A percentile compares a stretch with the other conserved stretches of the same genome.
Conservation (phyloP, 202 grass and related monocot species). For the Elaeis oleifera region DNA sequence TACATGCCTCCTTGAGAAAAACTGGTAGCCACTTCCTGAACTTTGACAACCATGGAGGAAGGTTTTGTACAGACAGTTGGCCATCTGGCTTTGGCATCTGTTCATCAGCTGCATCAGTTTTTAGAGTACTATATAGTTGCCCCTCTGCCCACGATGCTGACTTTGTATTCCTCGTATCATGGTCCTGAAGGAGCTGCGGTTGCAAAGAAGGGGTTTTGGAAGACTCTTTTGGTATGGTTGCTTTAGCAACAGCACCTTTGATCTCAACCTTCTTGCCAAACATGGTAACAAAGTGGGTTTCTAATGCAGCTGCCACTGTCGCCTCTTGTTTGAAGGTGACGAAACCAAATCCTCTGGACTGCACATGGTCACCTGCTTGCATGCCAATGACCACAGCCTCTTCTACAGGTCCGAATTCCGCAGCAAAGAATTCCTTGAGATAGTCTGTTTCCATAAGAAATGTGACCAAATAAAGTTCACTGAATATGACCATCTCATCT, state of each 20-base stretch:
- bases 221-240: slow-evolving; percentile 25
- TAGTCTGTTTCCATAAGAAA: slow-evolving; percentile 23
- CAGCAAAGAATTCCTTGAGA: slow-evolving; percentile 39
- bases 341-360: slow-evolving; percentile 58
- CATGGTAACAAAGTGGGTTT: slow-evolving; percentile 50
- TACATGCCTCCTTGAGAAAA: slow-evolving; percentile 37
- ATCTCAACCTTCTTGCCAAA: slow-evolving; percentile 62
- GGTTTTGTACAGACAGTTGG: slow-evolving; percentile 42
- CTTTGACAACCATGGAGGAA: slow-evolving; percentile 59
- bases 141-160: too few species aligned
- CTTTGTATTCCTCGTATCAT: neutral
- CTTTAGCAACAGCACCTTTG: slow-evolving; percentile 54
- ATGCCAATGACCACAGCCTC: slow-evolving; percentile 48
- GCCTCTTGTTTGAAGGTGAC: slow-evolving; percentile 47
- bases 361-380: slow-evolving; percentile 27
- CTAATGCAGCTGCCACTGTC: slow-evolving; percentile 41
- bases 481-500: too few species aligned
- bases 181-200: slow-evolving; percentile 12
- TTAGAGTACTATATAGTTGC: neutral
- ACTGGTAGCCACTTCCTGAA: slow-evolving; percentile 55
- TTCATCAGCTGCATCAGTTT: slow-evolving; percentile 30
- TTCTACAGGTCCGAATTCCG: slow-evolving; percentile 54
- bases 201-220: slow-evolving; percentile 15
- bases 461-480: too few species aligned
- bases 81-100: slow-evolving; percentile 18